Percentiles rank a stretch among this genome's conserved stretches.
phyloP scores from a whole-genome alignment of 345 rosid genomes.

The Dimocarpus longan region DNA sequence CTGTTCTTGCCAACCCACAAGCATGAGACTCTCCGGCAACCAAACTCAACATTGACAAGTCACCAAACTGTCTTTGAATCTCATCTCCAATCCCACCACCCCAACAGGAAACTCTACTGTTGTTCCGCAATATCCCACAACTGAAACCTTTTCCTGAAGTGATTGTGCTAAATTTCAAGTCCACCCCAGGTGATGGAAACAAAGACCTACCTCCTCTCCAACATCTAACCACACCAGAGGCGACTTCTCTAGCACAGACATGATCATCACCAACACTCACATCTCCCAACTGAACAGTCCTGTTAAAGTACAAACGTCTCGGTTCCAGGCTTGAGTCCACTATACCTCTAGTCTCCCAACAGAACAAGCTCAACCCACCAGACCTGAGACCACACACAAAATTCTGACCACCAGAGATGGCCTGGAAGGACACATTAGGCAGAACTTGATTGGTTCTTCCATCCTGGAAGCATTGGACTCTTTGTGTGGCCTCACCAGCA shows the following conservation, averaged over 20 bases:
- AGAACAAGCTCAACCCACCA: slow-evolving; percentile 48
- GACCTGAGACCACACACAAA: slow-evolving; percentile 59
- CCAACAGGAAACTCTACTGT: slow-evolving; percentile 50
- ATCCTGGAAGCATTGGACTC: slow-evolving; percentile 50
- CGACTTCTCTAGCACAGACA: slow-evolving; percentile 55
- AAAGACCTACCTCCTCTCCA: slow-evolving; percentile 49
- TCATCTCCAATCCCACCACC: slow-evolving; percentile 34
- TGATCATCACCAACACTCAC: slow-evolving; percentile 55
- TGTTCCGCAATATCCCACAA: slow-evolving; percentile 52
- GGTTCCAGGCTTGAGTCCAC: slow-evolving; percentile 25
- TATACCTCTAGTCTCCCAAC: slow-evolving; percentile 45
- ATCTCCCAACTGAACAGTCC: slow-evolving; percentile 34
- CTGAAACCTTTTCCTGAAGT: slow-evolving; percentile 57
- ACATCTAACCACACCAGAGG: slow-evolving; percentile 45
- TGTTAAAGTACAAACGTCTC: slow-evolving; percentile 40
- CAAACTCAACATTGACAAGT: slow-evolving; percentile 42
- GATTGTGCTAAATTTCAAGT: slow-evolving; percentile 36
- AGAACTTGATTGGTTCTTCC: slow-evolving; percentile 27
- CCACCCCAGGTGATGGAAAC: slow-evolving; percentile 42
- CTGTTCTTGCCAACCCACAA: slow-evolving; percentile 46
- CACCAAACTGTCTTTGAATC: slow-evolving; percentile 44
- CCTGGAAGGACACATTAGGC: slow-evolving; percentile 50
- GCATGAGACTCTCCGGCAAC: slow-evolving; percentile 57
- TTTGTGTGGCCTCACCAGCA: slow-evolving; percentile 41
- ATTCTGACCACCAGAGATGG: slow-evolving; percentile 51